Percentiles rank a stretch among this genome's conserved stretches.
Evolutionary conservation across 2,329 filamentous ascomycete genomes (phyloP).

Genomic region (Boeremia exigua): DNA sequence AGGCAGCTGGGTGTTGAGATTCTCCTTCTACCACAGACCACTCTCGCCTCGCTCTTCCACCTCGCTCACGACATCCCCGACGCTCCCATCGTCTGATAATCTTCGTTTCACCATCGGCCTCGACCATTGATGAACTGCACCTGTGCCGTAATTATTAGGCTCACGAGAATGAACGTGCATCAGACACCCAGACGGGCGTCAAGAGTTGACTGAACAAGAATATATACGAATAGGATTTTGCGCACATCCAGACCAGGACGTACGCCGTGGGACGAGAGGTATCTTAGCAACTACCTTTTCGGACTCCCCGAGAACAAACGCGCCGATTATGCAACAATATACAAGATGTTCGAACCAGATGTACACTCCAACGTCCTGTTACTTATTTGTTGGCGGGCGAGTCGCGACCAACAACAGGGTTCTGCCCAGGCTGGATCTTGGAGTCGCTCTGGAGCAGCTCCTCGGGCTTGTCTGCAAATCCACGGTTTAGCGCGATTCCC

Average conservation of each 20-base stretch:
- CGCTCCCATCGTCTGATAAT: too few relatives aligned
- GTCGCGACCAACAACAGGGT: slow-evolving; percentile 53
- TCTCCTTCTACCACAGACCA: too few relatives aligned
- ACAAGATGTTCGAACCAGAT: slow-evolving; percentile 10
- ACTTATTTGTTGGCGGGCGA: slow-evolving; percentile 58
- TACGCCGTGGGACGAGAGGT: slow-evolving; percentile 3
- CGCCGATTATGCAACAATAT: slow-evolving; percentile 19
- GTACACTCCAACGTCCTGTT: not conserved
- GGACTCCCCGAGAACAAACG: slow-evolving; percentile 10
- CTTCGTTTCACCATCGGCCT: too few relatives aligned
- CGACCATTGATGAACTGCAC: too few relatives aligned
- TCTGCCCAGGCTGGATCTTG: slow-evolving; percentile 52
- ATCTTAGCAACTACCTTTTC: slow-evolving; percentile 11
- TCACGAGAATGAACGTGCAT: too few relatives aligned
- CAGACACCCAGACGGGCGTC: too few relatives aligned
- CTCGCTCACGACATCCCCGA: too few relatives aligned
- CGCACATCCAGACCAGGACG: slow-evolving; percentile 5
- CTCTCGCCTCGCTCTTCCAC: too few relatives aligned
- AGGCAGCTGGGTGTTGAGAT: too few relatives aligned
- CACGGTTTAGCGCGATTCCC: slow-evolving; percentile 31
- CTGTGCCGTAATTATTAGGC: too few relatives aligned
- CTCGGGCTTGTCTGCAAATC: slow-evolving; percentile 57
- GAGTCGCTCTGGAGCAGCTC: slow-evolving; percentile 60
- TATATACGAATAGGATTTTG: slow-evolving; percentile 7
- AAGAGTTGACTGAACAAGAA: not conserved